Conservation (phyloP, 805 yeast species). For the Starmerella floricola region DNA sequence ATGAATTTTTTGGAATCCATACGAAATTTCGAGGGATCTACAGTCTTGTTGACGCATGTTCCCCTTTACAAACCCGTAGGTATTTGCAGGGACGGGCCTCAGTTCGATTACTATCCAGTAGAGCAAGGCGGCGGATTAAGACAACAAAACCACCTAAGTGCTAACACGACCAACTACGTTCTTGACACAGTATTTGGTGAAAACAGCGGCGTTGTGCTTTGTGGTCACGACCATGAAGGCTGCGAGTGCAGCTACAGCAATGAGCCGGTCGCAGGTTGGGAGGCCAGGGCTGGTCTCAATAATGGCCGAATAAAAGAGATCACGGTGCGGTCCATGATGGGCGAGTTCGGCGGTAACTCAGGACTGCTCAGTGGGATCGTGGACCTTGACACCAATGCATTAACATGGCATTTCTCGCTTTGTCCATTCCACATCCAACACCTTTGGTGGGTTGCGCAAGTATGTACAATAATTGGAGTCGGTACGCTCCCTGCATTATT, state of each 20-base stretch:
- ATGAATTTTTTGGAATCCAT: conserved; percentile 62
- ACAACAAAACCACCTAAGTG: conserved; percentile 74
- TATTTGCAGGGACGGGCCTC: conserved; percentile 78
- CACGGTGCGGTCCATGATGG: conserved; percentile 91
- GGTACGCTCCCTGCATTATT: not conserved
- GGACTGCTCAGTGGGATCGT: conserved; percentile 74
- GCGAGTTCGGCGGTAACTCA: conserved; percentile 81
- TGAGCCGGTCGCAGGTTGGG: conserved; percentile 16
- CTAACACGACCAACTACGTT: conserved; percentile 53
- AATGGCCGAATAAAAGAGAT: conserved; percentile 37
- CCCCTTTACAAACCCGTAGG: conserved; percentile 79
- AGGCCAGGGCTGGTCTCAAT: conserved; percentile 12
- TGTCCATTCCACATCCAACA: conserved; percentile 85
- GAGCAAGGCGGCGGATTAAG: conserved; percentile 52
- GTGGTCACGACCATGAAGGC: conserved; percentile 97
- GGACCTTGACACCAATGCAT: conserved; percentile 32
- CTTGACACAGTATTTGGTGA: conserved; percentile 59
- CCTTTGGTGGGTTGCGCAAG: conserved; percentile 87
- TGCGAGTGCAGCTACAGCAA: conserved; percentile 53
- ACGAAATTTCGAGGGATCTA: conserved; percentile 57
- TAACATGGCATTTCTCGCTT: conserved; percentile 58
- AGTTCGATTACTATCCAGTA: conserved; percentile 45
- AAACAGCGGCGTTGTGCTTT: conserved; percentile 57
- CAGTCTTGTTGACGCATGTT: conserved; percentile 75
- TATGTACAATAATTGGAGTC: conserved; percentile 31